Percentiles rank a stretch among this genome's conserved stretches.
These are phyloP conservation scores for Verticillium alfalfae DNA, from an alignment of 2,329 filamentous ascomycete genomes.

Conservation along the genomic window DNA sequence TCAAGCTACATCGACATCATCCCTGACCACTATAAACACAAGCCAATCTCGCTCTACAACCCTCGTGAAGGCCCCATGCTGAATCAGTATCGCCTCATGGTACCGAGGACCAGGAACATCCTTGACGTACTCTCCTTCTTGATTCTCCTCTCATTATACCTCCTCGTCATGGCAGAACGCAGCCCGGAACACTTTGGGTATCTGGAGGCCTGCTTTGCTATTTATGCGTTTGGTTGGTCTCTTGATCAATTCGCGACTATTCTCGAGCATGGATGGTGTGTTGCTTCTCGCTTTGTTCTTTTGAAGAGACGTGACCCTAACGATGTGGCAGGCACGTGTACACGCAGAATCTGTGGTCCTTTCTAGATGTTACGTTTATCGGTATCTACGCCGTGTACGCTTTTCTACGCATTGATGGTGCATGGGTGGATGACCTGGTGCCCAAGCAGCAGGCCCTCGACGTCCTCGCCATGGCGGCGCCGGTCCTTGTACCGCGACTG, in stretches of 20 bases:
- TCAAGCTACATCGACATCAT: slow-evolving; percentile 78
- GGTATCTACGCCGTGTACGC: slow-evolving; percentile 66
- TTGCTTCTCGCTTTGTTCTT: slow-evolving; percentile 2
- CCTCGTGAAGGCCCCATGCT: slow-evolving; percentile 69
- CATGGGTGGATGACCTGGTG: slow-evolving; percentile 39
- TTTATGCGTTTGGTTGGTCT: slow-evolving; percentile 75
- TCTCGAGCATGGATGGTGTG: slow-evolving; percentile 63
- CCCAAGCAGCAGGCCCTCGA: slow-evolving; percentile 65
- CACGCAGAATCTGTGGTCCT: slow-evolving; percentile 84
- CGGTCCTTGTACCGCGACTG: slow-evolving; percentile 70
- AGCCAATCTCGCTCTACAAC: slow-evolving; percentile 76
- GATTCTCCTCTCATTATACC: slow-evolving; percentile 62
- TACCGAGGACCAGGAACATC: slow-evolving; percentile 70
- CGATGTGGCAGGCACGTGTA: slow-evolving; percentile 62
- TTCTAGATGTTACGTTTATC: slow-evolving; percentile 76
- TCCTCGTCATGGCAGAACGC: slow-evolving; percentile 66
- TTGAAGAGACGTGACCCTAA: background rate
- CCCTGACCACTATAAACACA: slow-evolving; percentile 79
- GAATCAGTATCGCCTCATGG: slow-evolving; percentile 81
- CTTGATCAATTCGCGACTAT: slow-evolving; percentile 74
- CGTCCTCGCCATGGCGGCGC: slow-evolving; percentile 72
- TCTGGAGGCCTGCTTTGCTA: slow-evolving; percentile 61
- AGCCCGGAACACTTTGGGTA: slow-evolving; percentile 49
- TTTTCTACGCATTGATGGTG: slow-evolving; percentile 60
- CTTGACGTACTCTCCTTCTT: slow-evolving; percentile 72